phyloP scores from a whole-genome alignment of 345 rosid genomes.

The Alliaria petiolata region DNA sequence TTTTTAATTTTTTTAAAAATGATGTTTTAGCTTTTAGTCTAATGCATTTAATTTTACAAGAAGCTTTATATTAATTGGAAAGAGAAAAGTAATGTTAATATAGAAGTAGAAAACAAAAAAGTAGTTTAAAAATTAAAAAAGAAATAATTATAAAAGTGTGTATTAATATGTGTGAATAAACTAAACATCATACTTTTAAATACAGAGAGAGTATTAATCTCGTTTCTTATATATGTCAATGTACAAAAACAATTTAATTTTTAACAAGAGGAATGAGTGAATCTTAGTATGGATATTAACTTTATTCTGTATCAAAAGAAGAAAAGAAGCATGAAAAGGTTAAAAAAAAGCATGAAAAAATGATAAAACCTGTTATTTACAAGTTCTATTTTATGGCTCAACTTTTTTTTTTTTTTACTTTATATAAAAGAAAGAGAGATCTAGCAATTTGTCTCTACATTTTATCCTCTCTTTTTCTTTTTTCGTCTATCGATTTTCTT shows the following conservation, averaged over 20 bases:
- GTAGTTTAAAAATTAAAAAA: too few species aligned
- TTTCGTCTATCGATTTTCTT: not conserved
- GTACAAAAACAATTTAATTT: not conserved
- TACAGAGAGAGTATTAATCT: too few species aligned
- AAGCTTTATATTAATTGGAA: too few species aligned
- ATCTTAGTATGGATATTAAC: conserved; percentile 13
- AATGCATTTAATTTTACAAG: too few species aligned
- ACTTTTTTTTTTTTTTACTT: not conserved
- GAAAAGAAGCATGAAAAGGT: conserved; percentile 3
- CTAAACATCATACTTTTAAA: too few species aligned
- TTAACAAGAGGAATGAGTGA: not conserved
- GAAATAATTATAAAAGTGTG: too few species aligned
- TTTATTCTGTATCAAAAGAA: conserved; percentile 10
- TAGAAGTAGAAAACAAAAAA: too few species aligned
- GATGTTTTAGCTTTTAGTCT: too few species aligned
- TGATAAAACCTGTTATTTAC: conserved; percentile 22
- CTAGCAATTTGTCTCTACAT: conserved; percentile 16
- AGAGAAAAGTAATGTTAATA: too few species aligned
- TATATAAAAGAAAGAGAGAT: not conserved
- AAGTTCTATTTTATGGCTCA: conserved; percentile 3
- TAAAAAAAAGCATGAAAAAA: conserved; percentile 17
- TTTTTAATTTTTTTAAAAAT: too few species aligned
- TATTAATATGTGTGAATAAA: too few species aligned
- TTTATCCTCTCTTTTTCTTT: not conserved
- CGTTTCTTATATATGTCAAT: not conserved